phyloP scores from a whole-genome alignment of 345 rosid species.

The Lumnitzera racemosa region DNA sequence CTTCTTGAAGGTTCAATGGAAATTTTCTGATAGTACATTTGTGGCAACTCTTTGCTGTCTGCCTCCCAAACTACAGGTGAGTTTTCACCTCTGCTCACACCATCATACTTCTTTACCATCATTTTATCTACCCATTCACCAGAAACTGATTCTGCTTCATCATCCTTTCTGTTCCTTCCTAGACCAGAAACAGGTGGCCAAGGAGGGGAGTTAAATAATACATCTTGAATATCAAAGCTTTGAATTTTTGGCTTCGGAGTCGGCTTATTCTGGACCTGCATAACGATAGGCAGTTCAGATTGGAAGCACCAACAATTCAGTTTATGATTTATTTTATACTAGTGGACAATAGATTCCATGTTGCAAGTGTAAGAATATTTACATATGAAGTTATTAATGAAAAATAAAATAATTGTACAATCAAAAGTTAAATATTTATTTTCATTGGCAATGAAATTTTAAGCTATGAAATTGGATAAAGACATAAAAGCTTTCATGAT shows the following conservation, averaged over 20 bases:
- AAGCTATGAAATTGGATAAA: too few species aligned
- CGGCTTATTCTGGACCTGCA: constrained; percentile 24
- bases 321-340: too few species aligned
- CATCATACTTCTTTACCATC: constrained; percentile 48
- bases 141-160: constrained; percentile 43
- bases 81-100: constrained; percentile 30
- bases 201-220: constrained; percentile 47
- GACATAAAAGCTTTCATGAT: too few species aligned
- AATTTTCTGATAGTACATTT: constrained; percentile 15
- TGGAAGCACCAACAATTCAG: too few species aligned
- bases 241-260: constrained; percentile 43
- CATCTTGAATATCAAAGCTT: constrained; percentile 64
- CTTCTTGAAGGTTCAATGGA: constrained; percentile 26
- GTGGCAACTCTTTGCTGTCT: constrained; percentile 31
- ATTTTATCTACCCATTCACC: constrained; percentile 75
- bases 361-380: too few species aligned
- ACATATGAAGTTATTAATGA: too few species aligned
- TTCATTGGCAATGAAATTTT: too few species aligned
- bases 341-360: too few species aligned
- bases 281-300: neutral
- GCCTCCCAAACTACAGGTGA: constrained; percentile 23
- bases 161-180: constrained; percentile 32
- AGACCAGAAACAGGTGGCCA: constrained; percentile 49
- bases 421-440: too few species aligned
- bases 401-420: too few species aligned